Base-by-base conservation (phyloP, 208 protist species). In the Leishmania gerbilli region DNA sequence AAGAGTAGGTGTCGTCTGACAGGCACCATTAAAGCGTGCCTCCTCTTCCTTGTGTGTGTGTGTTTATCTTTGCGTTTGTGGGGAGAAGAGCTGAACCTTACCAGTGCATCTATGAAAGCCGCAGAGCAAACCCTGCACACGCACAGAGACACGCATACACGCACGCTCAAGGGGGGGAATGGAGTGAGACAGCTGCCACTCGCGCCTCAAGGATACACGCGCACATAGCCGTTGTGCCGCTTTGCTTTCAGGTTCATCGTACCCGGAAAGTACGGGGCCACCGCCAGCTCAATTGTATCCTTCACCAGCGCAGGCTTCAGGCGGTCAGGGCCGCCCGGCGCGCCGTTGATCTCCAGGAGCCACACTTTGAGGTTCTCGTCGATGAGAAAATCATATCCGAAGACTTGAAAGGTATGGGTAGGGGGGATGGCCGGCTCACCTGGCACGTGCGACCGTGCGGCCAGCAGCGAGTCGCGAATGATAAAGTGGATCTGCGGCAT, bases 281-380 rank as follows among this genome's bases (percentile, higher is more conserved):
- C 82, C 0, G 88, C 89, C 34, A 94, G 84, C 76, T 92, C 93
- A 80, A 96, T 96, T 49, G 90, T 95, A 79, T 96, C 93, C 17
- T 77, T 84, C 79, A 95, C 88, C n/a, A 97, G 80, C 5, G 42
- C 56, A 1, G 89, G 87, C 58, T 96, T 79, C 6, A 95, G 77
- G 15, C 86, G 84, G 17, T 90, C 85, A 24, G 93, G 89, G 2
- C 84, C 91, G 21, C 88, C 95, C 34, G 96, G 95, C 2, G 92
- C 95, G 9, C 94, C 95, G 87, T 98, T 98, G 79, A 98, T 96
- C 90, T 98, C 95, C 51, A 97, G 83, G 19, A 98, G 87, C 78
- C 87, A 86, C 5, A 98, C 92, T 40, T 84, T 84, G 68, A 97
- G 74, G 47, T 91, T 83, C 21, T 92, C 94, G 65, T 97, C 92